These are phyloP conservation scores for Pelargonium myrrhifolium DNA, from an alignment of 441 rosid genomes.

Conservation along the genomic window DNA sequence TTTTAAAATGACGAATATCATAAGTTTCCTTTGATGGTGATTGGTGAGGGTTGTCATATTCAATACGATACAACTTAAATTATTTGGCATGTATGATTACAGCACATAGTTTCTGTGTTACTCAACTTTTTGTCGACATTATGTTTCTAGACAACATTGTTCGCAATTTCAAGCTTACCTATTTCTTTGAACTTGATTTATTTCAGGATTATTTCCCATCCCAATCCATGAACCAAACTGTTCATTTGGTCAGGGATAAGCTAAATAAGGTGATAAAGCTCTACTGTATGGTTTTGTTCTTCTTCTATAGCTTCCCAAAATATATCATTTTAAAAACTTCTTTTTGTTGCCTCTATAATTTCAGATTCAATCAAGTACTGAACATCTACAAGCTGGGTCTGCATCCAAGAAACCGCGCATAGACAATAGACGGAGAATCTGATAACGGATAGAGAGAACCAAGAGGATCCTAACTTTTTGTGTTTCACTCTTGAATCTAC, in stretches of 20 bases:
- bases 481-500: neutral
- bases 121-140: neutral
- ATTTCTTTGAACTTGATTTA: constrained; percentile 7
- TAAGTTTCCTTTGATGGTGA: neutral
- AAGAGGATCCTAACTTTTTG: neutral
- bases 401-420: constrained; percentile 13
- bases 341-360: neutral
- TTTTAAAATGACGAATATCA: neutral
- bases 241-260: constrained; percentile 56
- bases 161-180: neutral
- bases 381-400: constrained; percentile 8
- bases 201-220: constrained; percentile 66
- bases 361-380: constrained; percentile 22
- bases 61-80: neutral
- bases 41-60: constrained; percentile 4
- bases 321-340: neutral
- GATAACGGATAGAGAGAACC: neutral
- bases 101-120: constrained; percentile 1
- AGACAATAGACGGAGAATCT: constrained; percentile 21
- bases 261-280: constrained; percentile 53
- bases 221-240: constrained; percentile 70
- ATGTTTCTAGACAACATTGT: neutral
- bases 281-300: neutral
- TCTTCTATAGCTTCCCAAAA: neutral
- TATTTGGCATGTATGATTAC: neutral